Percentiles rank a stretch among this genome's conserved stretches.
These are phyloP conservation scores for Monotropa hypopitys DNA, from an alignment of 179 eudicot species.

Conservation along the genomic window DNA sequence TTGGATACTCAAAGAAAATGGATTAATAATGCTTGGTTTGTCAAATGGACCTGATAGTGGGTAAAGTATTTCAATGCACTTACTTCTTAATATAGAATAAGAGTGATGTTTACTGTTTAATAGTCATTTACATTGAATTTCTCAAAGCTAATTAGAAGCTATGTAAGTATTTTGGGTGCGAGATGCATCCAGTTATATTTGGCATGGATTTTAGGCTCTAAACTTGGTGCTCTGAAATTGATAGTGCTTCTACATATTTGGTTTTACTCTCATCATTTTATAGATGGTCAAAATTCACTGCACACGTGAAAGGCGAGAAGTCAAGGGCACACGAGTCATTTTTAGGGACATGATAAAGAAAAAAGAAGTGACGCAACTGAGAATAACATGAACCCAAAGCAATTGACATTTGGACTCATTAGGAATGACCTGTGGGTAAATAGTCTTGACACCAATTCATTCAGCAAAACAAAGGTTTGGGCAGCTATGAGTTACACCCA, in stretches of 20 bases:
- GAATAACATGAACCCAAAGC: too few relatives aligned
- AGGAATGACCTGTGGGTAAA: too few relatives aligned
- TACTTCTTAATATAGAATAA: background rate
- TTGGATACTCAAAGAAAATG: conserved; percentile 78
- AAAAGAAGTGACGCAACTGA: too few relatives aligned
- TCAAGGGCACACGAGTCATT: too few relatives aligned
- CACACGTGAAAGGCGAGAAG: background rate
- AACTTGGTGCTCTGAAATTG: background rate
- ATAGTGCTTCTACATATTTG: background rate
- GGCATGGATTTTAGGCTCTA: background rate
- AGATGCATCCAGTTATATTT: background rate
- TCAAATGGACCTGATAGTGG: conserved; percentile 17
- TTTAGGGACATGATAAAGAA: too few relatives aligned
- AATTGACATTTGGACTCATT: too few relatives aligned
- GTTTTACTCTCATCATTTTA: background rate
- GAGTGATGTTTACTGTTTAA: too few relatives aligned
- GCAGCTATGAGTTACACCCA: too few relatives aligned
- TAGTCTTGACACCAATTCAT: too few relatives aligned
- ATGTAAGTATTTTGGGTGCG: too few relatives aligned
- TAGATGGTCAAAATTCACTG: background rate
- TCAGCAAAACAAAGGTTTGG: too few relatives aligned
- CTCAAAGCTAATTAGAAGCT: too few relatives aligned
- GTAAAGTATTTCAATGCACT: conserved; percentile 30
- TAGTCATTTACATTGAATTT: background rate
- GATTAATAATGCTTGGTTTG: conserved; percentile 40